A percentile compares a stretch with the other conserved stretches of the same genome.
Evolutionary conservation across 805 yeast species (phyloP).

Genomic region (Komagataella mondaviorum): DNA sequence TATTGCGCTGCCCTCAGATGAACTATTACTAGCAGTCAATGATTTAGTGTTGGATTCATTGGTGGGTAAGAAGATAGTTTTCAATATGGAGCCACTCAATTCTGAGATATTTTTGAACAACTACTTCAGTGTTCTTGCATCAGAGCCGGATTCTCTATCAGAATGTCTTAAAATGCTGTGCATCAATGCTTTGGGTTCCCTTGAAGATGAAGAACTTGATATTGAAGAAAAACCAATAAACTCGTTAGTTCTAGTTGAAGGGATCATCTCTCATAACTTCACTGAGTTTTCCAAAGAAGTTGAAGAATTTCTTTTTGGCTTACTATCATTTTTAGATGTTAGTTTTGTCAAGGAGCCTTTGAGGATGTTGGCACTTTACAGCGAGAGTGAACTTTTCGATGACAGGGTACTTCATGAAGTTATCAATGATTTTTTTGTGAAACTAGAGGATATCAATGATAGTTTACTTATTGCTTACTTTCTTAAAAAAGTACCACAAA

Average conservation of each 20-base stretch:
- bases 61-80: background rate
- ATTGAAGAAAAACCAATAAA: conserved; percentile 9
- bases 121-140: background rate
- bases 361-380: conserved; percentile 16
- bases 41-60: background rate
- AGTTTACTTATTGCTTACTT: conserved; percentile 1
- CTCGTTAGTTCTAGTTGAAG: conserved; percentile 15
- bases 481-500: conserved; percentile 3
- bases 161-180: background rate
- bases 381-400: conserved; percentile 13
- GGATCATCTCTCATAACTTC: conserved; percentile 12
- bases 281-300: conserved; percentile 13
- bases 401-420: conserved; percentile 11
- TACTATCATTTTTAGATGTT: conserved; percentile 20
- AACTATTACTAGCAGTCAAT: background rate
- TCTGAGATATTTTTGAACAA: background rate
- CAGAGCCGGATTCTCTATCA: background rate
- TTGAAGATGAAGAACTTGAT: conserved; percentile 2
- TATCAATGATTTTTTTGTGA: conserved; percentile 21
- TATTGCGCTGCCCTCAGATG: background rate
- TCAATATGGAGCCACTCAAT: background rate
- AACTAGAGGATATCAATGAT: conserved; percentile 12
- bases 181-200: conserved; percentile 11
- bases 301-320: conserved; percentile 16
- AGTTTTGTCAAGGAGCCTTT: conserved; percentile 18